Conservation (phyloP, 2,329 filamentous ascomycete genomes). For the Diaporthe sp. region DNA sequence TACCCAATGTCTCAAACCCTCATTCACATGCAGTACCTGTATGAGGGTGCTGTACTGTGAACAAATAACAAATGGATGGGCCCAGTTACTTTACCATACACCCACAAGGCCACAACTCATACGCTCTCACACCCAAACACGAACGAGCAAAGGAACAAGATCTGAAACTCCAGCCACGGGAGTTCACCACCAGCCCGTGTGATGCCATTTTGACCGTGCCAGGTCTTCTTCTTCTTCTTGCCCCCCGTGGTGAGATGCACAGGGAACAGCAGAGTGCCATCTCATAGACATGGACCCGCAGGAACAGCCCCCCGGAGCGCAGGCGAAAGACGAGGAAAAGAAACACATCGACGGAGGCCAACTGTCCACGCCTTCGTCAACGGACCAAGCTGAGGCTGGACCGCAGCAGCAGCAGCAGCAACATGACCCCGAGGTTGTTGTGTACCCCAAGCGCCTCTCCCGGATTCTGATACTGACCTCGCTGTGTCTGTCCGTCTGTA, state of each 20-base stretch:
- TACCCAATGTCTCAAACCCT: not conserved
- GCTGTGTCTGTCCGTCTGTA: slow-evolving; percentile 57
- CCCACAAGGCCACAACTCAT: not conserved
- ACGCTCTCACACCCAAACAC: not conserved
- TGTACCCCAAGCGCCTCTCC: slow-evolving; percentile 57
- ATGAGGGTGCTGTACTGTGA: not conserved
- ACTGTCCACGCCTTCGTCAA: not conserved
- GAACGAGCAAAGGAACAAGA: not conserved
- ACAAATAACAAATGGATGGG: not conserved
- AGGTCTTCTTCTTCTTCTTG: not conserved
- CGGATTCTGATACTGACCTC: slow-evolving; percentile 58
- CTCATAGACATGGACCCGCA: not conserved
- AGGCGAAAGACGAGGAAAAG: not conserved
- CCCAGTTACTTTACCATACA: not conserved
- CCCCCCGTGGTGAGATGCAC: not conserved
- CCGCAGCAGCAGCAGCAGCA: slow-evolving; percentile 16
- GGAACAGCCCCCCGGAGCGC: not conserved
- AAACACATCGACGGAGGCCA: not conserved
- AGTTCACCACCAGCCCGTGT: not conserved
- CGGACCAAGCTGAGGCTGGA: not conserved
- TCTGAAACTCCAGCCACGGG: not conserved
- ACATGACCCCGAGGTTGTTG: slow-evolving; percentile 41
- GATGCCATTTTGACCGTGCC: not conserved
- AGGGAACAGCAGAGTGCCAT: not conserved
- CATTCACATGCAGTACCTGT: too few species aligned